phyloP scores from a whole-genome alignment of 345 rosid species.

The Salix udensis region DNA sequence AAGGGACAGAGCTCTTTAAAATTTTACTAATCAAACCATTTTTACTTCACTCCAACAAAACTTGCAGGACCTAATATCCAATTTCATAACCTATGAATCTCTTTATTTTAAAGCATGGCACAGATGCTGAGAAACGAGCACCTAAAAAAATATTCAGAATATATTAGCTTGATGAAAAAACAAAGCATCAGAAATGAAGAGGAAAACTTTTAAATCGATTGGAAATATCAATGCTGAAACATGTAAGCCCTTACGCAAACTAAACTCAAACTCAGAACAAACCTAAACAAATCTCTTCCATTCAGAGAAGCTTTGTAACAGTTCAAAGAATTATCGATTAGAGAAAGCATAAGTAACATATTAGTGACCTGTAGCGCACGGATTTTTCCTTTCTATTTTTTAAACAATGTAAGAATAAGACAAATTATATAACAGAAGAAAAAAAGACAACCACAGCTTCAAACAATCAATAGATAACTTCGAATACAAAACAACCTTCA shows the following conservation, averaged over 20 bases:
- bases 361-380: neutral
- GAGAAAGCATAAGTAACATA: neutral
- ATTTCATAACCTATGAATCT: neutral
- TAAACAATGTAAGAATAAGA: neutral
- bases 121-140: neutral
- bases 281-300: neutral
- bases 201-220: neutral
- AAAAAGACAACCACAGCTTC: neutral
- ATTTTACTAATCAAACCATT: neutral
- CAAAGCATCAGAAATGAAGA: neutral
- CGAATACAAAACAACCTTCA: neutral
- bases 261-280: neutral
- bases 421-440: neutral
- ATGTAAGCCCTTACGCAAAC: neutral
- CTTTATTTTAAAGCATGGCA: neutral
- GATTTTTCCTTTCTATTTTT: neutral
- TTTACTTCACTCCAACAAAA: neutral
- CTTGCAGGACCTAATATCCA: neutral
- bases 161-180: neutral
- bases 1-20: neutral
- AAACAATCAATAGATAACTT: constrained; percentile 4
- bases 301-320: neutral
- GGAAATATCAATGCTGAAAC: neutral
- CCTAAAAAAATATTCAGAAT: neutral
- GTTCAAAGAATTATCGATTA: neutral